Base-by-base conservation (phyloP, 495 filamentous ascomycete species). In the Penicillium odoratum region DNA sequence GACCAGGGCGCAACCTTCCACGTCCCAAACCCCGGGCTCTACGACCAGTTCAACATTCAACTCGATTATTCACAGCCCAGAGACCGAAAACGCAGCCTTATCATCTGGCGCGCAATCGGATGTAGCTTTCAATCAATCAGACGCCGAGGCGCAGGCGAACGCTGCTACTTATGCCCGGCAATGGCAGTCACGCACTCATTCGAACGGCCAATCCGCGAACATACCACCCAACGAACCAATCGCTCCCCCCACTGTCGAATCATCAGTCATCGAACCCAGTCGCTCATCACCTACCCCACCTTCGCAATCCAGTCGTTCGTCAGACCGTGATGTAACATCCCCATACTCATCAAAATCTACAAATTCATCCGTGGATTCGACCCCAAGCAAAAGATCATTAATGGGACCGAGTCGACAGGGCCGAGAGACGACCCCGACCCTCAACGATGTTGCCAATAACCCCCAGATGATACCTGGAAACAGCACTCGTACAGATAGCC, bases 211-310 rank as follows among this genome's bases (percentile, higher is more conserved):
- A 45, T 76, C 79, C n/a, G 79, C 68, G 31, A 64, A 72, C 10
- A 72, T 61, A 29, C 74, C 73, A 25, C 58, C 67, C 11, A 52
- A 59, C 2, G 74, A 73, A 25, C 74, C 79, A 58, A 74, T 81
- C 13, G 81, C 89, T 7, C 87, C 90, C 28, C 77, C 81, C 44
- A 91, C 92, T 57, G 66, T 90, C 51, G 88, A 92, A 72, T 88
- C 87, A 2, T 86, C 88, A 4, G 75, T 81, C 5, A 64, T 70
- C 9, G 76, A 72, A 21, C 33, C 42, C 34, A 77, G 48, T 51
- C 66, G 64, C 38, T 57, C 67, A 34, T 58, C 71, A 29, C 26
- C 66, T 18, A 66, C 55, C 48, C 51, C 72, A 38, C 62, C 53
- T 46, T 60, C 72, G 33, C 68, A 68, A 58, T 69, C 83, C 55